phyloP scores from a whole-genome alignment of 805 yeast genomes.

The Candida pseudofarinosa region DNA sequence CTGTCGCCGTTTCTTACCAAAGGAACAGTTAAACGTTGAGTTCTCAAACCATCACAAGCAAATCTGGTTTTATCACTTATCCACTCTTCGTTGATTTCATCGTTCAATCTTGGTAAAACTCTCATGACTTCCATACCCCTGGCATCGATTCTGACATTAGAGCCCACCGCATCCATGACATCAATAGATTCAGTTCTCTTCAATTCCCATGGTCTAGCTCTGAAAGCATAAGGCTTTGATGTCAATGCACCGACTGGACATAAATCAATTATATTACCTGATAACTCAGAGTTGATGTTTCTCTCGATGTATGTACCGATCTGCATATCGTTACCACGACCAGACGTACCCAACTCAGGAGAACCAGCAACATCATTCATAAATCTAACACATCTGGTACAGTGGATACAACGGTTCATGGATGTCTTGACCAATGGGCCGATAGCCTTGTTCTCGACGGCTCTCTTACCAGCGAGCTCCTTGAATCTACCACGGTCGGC shows the following conservation, averaged over 20 bases:
- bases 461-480: conserved; percentile 81
- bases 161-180: conserved; percentile 79
- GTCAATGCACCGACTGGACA: conserved; percentile 94
- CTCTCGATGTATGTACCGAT: conserved; percentile 86
- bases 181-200: conserved; percentile 85
- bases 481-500: conserved; percentile 81
- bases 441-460: conserved; percentile 85
- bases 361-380: conserved; percentile 91
- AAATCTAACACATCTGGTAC: conserved; percentile 87
- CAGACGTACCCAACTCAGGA: conserved; percentile 83
- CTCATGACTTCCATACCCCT: conserved; percentile 87
- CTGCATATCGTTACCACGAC: conserved; percentile 90
- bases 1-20: conserved; percentile 64
- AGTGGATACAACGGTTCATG: conserved; percentile 90
- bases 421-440: conserved; percentile 88
- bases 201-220: conserved; percentile 91
- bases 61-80: conserved; percentile 83
- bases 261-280: conserved; percentile 82
- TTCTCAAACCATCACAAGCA: conserved; percentile 80
- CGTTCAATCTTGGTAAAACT: conserved; percentile 80
- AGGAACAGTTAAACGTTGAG: conserved; percentile 82
- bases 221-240: conserved; percentile 87
- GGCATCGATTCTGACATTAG: conserved; percentile 79
- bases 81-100: conserved; percentile 89
- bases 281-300: conserved; percentile 77